Base-by-base conservation (phyloP, 129 eudicot species). In the Cynara cardunculus region DNA sequence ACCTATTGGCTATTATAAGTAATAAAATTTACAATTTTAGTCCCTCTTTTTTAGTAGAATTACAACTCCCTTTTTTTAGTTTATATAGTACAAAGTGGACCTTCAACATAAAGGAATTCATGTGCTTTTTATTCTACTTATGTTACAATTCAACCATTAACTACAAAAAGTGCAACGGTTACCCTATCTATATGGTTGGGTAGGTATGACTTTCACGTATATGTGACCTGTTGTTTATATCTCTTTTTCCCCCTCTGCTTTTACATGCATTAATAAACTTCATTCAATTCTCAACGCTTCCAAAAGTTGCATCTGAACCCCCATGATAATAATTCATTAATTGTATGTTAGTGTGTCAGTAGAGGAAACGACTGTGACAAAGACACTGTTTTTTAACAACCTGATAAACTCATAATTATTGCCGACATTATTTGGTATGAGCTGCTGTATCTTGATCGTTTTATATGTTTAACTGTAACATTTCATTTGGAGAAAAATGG, bases 71-170 rank as follows among this genome's bases (percentile, higher is more conserved):
- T 9, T 62, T 37, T 37, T 28, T 70, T 56, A 22, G 25, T 37
- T 67, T 56, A 76, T 35, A 56, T 25, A 53, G 85, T 76, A 82
- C 67, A 53, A 35, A 76, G 78, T 76, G 85, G 81, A 76, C 85
- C 82, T 76, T 76, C 56, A 53, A 69, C 49, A 76, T 82, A 56
- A 76, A 76, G 77, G 65, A 41, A 76, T 76, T 76, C 86, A 83
- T 83, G 82, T 83, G 82, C 73, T 59, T 35, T 70, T 26, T 77
- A 77, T 77, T 71, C 78, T 59, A 82, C 67, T 70, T 82, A 14
- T 82, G 76, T 19, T 69, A 53, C 62, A 24, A 76, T 82, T 69
- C 66, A 69, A 70, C 53, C 77, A 56, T 76, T 53, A 69, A 76
- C 56, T 53, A n/a, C 27, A 75, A 75, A 81, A 82, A 56, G 85